These are phyloP conservation scores for Pleurotus sapidus DNA, from an alignment of 768 basidiomycete genomes.

Conservation along the genomic window DNA sequence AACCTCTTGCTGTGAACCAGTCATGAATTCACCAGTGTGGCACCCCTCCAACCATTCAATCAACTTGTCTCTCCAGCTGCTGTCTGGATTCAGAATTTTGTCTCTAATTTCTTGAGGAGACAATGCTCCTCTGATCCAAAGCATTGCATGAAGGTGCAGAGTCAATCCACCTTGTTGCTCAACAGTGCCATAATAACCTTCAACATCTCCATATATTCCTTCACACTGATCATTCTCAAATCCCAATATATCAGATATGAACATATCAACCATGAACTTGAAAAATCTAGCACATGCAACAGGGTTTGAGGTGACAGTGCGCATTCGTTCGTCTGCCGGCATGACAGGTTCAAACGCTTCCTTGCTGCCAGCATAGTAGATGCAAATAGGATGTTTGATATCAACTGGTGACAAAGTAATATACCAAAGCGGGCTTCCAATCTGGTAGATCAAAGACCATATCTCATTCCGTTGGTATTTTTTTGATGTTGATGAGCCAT, in stretches of 20 bases:
- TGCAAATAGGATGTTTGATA: constrained; percentile 10
- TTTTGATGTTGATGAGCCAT: constrained; percentile 17
- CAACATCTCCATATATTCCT: constrained; percentile 20
- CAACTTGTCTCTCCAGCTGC: constrained; percentile 13
- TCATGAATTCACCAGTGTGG: constrained; percentile 12
- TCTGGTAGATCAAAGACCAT: constrained; percentile 15
- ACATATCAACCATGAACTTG: constrained; percentile 22
- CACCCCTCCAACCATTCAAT: constrained; percentile 1
- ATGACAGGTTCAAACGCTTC: constrained; percentile 7
- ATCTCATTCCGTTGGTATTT: not conserved
- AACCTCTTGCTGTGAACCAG: not conserved
- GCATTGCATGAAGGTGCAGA: constrained; percentile 25
- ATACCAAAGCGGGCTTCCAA: constrained; percentile 18
- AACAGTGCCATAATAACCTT: constrained; percentile 27
- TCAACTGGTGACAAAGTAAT: constrained; percentile 1
- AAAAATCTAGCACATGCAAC: constrained; percentile 31
- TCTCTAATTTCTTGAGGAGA: constrained; percentile 30
- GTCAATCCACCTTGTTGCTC: constrained; percentile 28
- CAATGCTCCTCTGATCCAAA: constrained; percentile 25
- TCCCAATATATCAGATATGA: constrained; percentile 22
- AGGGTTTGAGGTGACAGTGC: constrained; percentile 21
- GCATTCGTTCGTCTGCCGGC: constrained; percentile 11
- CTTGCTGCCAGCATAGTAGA: constrained; percentile 20
- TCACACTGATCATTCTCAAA: constrained; percentile 4
- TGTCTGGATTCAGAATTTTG: constrained; percentile 16